Base-by-base conservation (phyloP, 768 basidiomycete species). In the Zangia roseola region DNA sequence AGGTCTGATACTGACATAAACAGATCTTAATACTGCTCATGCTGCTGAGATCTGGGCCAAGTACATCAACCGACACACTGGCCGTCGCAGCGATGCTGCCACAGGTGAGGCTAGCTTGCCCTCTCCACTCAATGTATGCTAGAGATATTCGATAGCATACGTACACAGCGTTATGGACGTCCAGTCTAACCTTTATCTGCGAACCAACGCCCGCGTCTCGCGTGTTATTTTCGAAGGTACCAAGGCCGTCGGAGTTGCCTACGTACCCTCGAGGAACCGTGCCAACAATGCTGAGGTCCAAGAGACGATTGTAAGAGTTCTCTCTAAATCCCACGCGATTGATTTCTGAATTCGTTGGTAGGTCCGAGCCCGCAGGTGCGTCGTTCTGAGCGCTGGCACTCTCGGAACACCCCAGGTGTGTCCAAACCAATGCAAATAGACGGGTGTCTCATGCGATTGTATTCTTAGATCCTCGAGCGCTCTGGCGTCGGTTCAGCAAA, bases 11-110 rank as follows among this genome's bases (percentile, higher is more conserved):
- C 19, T 60, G n/a, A 40, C 17, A 2, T 38, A 17, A 43, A 39
- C 46, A 76, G 84, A 85, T 64, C 72, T 84, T 34, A 66, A 73
- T 43, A 82, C 83, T 20, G 62, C 77, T 24, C 80, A 86, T 55
- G 83, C 72, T 20, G 76, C 84, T 46, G 85, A 86, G 64, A 82
- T 85, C 47, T 86, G 84, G 84, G 84, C 84, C 42, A 86, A 87
- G 63, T 87, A 86, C 60, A 84, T 87, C 74, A 85, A 85, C 66
- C 76, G 82, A 56, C 79, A 84, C 60, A 86, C 83, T 30, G 85
- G 85, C 50, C 72, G 85, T 53, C 81, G 84, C 43, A 84, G 82
- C 52, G 85, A 87, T 55, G 84, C 84, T 40, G 83, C 84, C 3
- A 83, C 83, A 38, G 83, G 81, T 80, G 58, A 28, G 62, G 23